Percentiles rank a stretch among this genome's conserved stretches.
phyloP scores from a whole-genome alignment of 2,329 filamentous ascomycete genomes.

The Amphichorda felina region DNA sequence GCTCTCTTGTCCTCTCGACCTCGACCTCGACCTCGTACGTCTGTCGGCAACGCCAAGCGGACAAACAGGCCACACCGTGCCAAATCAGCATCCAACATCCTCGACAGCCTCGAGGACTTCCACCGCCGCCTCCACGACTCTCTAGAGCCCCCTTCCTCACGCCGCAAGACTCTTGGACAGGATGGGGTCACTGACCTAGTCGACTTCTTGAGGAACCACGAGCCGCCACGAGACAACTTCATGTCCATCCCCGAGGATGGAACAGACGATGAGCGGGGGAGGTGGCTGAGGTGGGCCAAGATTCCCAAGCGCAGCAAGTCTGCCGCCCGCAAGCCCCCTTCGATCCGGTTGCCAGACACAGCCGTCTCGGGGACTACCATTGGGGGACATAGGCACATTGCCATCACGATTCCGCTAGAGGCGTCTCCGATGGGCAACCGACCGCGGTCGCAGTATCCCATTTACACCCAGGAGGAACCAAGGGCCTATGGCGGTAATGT shows the following conservation, averaged over 20 bases:
- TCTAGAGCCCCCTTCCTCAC: neutral
- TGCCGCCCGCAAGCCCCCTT: slow-evolving; percentile 8
- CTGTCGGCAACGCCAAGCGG: neutral
- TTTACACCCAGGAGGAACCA: slow-evolving; percentile 7
- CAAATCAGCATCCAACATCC: slow-evolving; percentile 3
- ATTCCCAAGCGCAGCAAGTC: slow-evolving; percentile 25
- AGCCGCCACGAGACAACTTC: slow-evolving; percentile 35
- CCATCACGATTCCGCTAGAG: slow-evolving; percentile 46
- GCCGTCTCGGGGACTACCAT: slow-evolving; percentile 41
- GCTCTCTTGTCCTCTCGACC: neutral
- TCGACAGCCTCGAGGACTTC: slow-evolving; percentile 5
- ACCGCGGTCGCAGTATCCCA: slow-evolving; percentile 20
- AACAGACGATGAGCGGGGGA: slow-evolving; percentile 18
- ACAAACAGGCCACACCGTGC: neutral
- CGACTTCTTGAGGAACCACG: slow-evolving; percentile 36
- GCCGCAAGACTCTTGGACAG: slow-evolving; percentile 1
- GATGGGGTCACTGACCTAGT: slow-evolving; percentile 24
- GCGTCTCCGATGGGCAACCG: slow-evolving; percentile 28
- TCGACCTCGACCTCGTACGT: slow-evolving; percentile 1
- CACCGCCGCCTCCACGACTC: slow-evolving; percentile 1
- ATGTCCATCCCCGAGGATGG: slow-evolving; percentile 30
- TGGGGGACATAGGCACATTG: slow-evolving; percentile 43
- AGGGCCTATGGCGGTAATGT: slow-evolving; percentile 4
- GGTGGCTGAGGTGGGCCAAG: slow-evolving; percentile 28
- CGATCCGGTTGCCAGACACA: slow-evolving; percentile 37